Evolutionary conservation across 768 basidiomycete species (phyloP), one percentile per base, ranked within the genome.

Genomic region (Agaricus bisporus): DNA sequence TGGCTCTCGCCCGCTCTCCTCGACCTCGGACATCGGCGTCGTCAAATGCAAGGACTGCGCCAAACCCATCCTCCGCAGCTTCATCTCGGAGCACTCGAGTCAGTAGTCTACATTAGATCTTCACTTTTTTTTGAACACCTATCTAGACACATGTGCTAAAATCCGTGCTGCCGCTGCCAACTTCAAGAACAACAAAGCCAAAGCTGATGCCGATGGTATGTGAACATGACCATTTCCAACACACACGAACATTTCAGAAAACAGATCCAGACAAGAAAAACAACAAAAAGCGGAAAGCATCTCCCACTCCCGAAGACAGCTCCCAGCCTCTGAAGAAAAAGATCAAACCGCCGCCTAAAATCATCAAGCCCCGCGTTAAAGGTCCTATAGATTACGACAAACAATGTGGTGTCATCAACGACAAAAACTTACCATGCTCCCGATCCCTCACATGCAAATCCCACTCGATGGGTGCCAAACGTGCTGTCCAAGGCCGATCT

Each of bases 371-470:
- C 15, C 83, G 89, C 42, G 70, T 80, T 56, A 91, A 91, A 61
- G 90, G 91, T 1, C 93, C 94, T 3, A 82, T 95, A 47, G 88
- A 98, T 69, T 83, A 85, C 58, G 91, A 97, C 72, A 85, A 81
- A 52, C 94, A 97, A 59, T 98, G 95, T 61, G 94, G 95, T 48
- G 95, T 98, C 36, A 95, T 97, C 66, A 98, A 95, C 70, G 94
- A 95, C 71, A 97, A 97, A 68, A 80, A 80, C 41, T 72, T 92
- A 6, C 93, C 91, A 0, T 99, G 95, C 65, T 92, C 93, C 11
- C 89, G 95, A 25, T 93, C 93, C 6, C 79, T 99, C 36, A 98
- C 95, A 0, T 99, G 95, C 75, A 99, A 99, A 70, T 92, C 95
- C 5, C 95, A 99, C 66, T 88, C 91, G 2, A 95, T 99, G 86